Conservation (phyloP, 2,329 filamentous ascomycete species). For the Aspergillus ibericus region DNA sequence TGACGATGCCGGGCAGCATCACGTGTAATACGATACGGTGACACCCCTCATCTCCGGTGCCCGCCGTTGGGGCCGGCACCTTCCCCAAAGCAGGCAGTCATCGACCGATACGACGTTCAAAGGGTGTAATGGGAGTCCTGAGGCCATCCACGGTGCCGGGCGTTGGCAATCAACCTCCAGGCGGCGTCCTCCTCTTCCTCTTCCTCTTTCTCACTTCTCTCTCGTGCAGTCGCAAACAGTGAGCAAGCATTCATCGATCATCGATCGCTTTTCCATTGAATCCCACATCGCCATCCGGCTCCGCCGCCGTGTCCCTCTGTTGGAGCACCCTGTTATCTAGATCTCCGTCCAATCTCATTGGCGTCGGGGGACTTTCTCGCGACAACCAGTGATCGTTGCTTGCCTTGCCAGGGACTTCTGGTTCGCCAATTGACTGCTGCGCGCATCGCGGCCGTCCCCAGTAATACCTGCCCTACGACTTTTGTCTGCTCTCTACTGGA, state of each 20-base stretch:
- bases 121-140: constrained; percentile 11
- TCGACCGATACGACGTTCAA: not conserved
- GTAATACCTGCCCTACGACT: constrained; percentile 19
- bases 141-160: constrained; percentile 5
- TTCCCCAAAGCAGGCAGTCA: not conserved
- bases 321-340: not conserved
- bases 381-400: constrained; percentile 25
- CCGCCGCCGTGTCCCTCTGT: not conserved
- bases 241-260: not conserved
- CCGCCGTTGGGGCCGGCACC: not conserved
- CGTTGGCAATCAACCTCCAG: not conserved
- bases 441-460: constrained; percentile 29
- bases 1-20: constrained; percentile 11
- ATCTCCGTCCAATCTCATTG: constrained; percentile 16
- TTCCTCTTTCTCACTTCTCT: constrained; percentile 5
- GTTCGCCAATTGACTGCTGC: constrained; percentile 42
- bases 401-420: constrained; percentile 30
- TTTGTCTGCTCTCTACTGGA: constrained; percentile 17
- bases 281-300: not conserved
- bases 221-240: constrained; percentile 3
- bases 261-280: not conserved
- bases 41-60: constrained; percentile 5
- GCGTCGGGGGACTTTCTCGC: constrained; percentile 14
- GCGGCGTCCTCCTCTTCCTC: not conserved
- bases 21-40: constrained; percentile 15